These are phyloP conservation scores for Malassezia brasiliensis DNA, from an alignment of 1,284 basidiomycete genomes.

Conservation along the genomic window DNA sequence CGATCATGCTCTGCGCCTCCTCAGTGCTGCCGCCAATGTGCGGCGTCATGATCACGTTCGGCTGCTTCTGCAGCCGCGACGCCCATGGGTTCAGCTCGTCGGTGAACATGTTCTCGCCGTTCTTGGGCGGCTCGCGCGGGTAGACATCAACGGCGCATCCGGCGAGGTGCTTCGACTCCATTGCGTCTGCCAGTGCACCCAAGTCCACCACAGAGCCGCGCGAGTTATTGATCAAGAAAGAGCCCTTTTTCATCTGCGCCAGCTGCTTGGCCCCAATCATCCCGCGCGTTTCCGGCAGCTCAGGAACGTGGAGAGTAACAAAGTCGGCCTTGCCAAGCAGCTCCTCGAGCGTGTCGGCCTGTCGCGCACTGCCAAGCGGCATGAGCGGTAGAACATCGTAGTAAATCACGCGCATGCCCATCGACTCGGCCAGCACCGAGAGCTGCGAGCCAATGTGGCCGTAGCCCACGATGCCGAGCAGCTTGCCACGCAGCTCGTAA, in stretches of 20 bases:
- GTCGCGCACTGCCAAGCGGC: slow-evolving; percentile 87
- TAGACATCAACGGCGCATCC: slow-evolving; percentile 93
- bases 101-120: slow-evolving; percentile 66
- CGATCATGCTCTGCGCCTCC: slow-evolving; percentile 95
- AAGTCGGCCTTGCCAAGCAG: slow-evolving; percentile 79
- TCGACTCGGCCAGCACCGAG: slow-evolving; percentile 89
- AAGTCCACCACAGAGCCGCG: slow-evolving; percentile 92
- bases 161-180: slow-evolving; percentile 75
- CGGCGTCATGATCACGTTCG: slow-evolving; percentile 53
- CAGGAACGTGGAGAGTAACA: slow-evolving; percentile 90
- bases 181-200: slow-evolving; percentile 70
- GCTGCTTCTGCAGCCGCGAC: slow-evolving; percentile 28
- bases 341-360: slow-evolving; percentile 70
- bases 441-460: slow-evolving; percentile 97
- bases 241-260: slow-evolving; percentile 81
- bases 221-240: slow-evolving; percentile 96
- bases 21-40: slow-evolving; percentile 99
- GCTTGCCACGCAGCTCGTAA: slow-evolving; percentile 97
- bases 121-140: slow-evolving; percentile 81
- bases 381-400: slow-evolving; percentile 93
- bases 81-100: slow-evolving; percentile 42
- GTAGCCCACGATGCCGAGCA: slow-evolving; percentile 93
- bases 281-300: slow-evolving; percentile 86
- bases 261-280: slow-evolving; percentile 77
- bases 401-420: slow-evolving; percentile 93